Base-by-base conservation (phyloP, 2,329 filamentous ascomycete species). In the Fusarium sp. region DNA sequence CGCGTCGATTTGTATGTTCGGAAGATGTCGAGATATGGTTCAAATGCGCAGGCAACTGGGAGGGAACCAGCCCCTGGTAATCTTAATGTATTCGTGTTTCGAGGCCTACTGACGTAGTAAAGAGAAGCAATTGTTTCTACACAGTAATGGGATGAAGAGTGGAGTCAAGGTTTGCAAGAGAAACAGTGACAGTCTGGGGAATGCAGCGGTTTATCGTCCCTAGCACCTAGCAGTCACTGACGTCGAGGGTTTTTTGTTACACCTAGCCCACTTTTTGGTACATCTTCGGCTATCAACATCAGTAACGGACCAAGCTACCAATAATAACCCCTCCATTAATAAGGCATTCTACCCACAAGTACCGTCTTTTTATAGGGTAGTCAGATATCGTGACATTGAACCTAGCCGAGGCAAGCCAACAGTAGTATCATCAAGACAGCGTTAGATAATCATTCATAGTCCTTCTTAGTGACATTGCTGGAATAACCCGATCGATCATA, bases 221-320 rank as follows among this genome's bases (percentile, higher is more conserved):
- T 31, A 31, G 25, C 6, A n/a, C n/a, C n/a, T 27, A 27, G 25
- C 25, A 31, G 39, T 67, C 61, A 66, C 68, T 70, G 70, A 72
- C 68, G 66, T 73, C 66, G 67, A 61, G 42, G 69, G 47, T 58
- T 63, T 66, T 59, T n/a, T n/a, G n/a, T n/a, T n/a, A n/a, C n/a
- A n/a, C n/a, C n/a, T n/a, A n/a, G n/a, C n/a, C n/a, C n/a, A n/a
- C n/a, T n/a, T n/a, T n/a, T n/a, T n/a, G n/a, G n/a, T n/a, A n/a
- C n/a, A n/a, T n/a, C n/a, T n/a, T n/a, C n/a, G n/a, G n/a, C n/a
- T n/a, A n/a, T n/a, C n/a, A n/a, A n/a, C n/a, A n/a, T n/a, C n/a
- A n/a, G n/a, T n/a, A n/a, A n/a, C n/a, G n/a, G n/a, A n/a, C n/a
- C n/a, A n/a, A n/a, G n/a, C n/a, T n/a, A n/a, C n/a, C n/a, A n/a